Evolutionary conservation across 2,329 filamentous ascomycete species (phyloP), one percentile per base, ranked within the genome.

Genomic region (Paecilomyces sp.): DNA sequence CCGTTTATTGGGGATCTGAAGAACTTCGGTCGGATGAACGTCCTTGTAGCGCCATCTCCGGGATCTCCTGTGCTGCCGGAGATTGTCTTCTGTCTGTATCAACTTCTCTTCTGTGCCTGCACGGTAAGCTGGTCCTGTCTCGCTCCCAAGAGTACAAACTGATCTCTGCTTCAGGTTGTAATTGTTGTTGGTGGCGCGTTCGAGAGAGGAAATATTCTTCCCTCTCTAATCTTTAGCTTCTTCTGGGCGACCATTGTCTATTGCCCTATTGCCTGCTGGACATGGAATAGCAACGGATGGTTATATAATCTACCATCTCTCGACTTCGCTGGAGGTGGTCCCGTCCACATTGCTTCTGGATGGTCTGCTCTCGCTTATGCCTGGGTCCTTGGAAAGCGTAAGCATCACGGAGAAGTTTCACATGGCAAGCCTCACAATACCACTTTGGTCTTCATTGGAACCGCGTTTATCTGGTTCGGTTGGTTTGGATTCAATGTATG

Each of bases 271-370:
- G 88, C 88, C 54, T 89, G 88, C 75, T 90, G 88, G 83, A 90
- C 88, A 54, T 91, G 88, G 89, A 91, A 90, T 74, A 76, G 80
- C 57, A 86, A 85, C 62, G 88, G 88, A 54, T 91, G 88, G 87
- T 81, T 89, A 30, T 87, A 81, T 74, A 82, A 83, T 22, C 81
- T 91, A 51, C 86, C 86, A 55, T 84, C 86, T 28, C 83, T 90
- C 65, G 88, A 91, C 73, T 91, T 90, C 67, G 88, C 89, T 34
- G 89, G 88, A 53, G 88, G 88, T 54, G 88, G 87, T 12, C 88
- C 88, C 41, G 88, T 91, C 22, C 88, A 91, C 75, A 88, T 91
- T 68, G 83, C 87, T 22, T 89, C 86, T 1, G 88, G 88, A 36
- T 86, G 86, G 60, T 85, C 87, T 22, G 88, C 88, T 11, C 82